phyloP scores from a whole-genome alignment of 1,284 basidiomycete species.

The Exobasidium cylindrosporum region DNA sequence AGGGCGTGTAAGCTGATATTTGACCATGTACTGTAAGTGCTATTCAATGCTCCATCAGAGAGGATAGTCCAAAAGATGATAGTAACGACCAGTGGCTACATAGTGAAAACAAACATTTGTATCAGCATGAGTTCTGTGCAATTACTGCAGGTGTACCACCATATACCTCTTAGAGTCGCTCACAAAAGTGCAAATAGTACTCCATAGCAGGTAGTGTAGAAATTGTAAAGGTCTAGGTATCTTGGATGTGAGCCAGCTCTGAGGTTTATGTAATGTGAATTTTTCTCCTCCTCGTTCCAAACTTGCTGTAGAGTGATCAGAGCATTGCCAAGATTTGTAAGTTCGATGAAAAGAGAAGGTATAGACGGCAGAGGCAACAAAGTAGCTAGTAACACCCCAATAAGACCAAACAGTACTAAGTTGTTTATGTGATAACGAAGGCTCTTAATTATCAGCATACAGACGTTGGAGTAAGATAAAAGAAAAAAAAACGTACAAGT shows the following conservation, averaged over 20 bases:
- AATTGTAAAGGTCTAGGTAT: conserved; percentile 24
- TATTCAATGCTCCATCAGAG: conserved; percentile 29
- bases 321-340: conserved; percentile 18
- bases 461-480: neutral
- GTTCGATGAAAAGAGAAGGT: conserved; percentile 21
- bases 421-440: no score
- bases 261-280: conserved; percentile 17
- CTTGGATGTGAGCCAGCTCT: conserved; percentile 17
- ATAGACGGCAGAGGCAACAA: conserved; percentile 27
- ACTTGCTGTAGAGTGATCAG: conserved; percentile 4
- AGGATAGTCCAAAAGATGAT: conserved; percentile 68
- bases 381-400: conserved; percentile 30
- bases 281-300: conserved; percentile 25
- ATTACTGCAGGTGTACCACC: neutral
- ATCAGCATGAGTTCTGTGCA: no score
- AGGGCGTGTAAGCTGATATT: conserved; percentile 66
- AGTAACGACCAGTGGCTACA: conserved; percentile 70
- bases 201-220: conserved; percentile 23
- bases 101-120: no score
- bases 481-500: conserved; percentile 14
- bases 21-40: conserved; percentile 63
- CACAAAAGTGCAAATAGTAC: conserved; percentile 21
- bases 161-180: neutral
- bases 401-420: conserved; percentile 15
- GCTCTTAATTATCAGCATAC: no score